Evolutionary conservation across 2,329 filamentous ascomycete genomes (phyloP), one percentile per base, ranked within the genome.

Genomic region (Oidium heveae): DNA sequence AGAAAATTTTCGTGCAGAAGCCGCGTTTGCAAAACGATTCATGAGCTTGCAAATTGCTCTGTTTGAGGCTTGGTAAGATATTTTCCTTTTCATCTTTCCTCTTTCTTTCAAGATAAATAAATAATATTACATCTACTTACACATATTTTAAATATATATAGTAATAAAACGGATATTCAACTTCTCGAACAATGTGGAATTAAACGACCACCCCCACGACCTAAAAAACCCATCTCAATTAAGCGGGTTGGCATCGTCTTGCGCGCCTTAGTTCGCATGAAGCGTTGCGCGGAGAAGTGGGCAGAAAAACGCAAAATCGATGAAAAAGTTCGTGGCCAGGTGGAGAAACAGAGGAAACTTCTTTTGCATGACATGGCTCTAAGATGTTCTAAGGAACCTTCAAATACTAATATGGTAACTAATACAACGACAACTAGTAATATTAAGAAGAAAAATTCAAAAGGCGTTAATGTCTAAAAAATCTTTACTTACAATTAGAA

Each of bases 131-230:
- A 55, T 60, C 62, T 57, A 55, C 28, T 32, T 32, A 32, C 28
- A 32, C 28, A 32, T 32, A 32, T 32, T 32, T 57, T 8, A 4
- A 4, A n/a, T 6, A 32, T 32, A 4, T 58, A 66, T 67, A 96
- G 91, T 71, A 98, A 96, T 71, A 82, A 89, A 67, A 84, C 86
- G 57, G 86, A 96, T 66, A 79, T 96, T 56, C 78, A 80, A 54
- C 82, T 95, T 64, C 80, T 96, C 58, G 77, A 83, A 61, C 76
- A 84, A 61, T 94, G 36, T 41, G 86, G 84, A 58, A 77, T 85
- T 58, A 74, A 56, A 36, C 54, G 55, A 16, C 58, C 58, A 22
- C 49, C 53, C 15, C 20, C 39, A 6, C 54, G 56, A 33, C 55
- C 56, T 13, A 58, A 61, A 55, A 58, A 58, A 46, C 56, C 55